Conservation (phyloP, 1,139 yeast species). For the Saccharomyces hybrid region DNA sequence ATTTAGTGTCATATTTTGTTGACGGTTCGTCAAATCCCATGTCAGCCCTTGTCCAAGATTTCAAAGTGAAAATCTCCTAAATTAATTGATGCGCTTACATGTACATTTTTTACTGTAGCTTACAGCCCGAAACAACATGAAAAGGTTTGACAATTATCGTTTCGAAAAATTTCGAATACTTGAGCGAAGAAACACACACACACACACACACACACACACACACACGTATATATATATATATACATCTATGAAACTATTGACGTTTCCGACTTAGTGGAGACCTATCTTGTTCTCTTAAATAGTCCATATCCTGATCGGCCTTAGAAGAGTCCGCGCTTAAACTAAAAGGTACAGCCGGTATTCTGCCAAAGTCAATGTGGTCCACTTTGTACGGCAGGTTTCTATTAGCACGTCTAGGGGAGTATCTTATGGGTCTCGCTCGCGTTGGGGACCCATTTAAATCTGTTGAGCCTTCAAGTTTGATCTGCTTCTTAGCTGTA, state of each 20-base stretch:
- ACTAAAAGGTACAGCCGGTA: not conserved
- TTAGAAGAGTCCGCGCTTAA: not conserved
- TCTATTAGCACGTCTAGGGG: not conserved
- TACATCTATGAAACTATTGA: not conserved
- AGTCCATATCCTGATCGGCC: not conserved
- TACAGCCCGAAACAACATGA: not conserved
- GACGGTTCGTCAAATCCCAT: not conserved
- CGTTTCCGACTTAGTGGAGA: not conserved
- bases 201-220: not conserved
- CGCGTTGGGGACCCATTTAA: not conserved
- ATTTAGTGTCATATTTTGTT: not conserved
- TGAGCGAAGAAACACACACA: not conserved
- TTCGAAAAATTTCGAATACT: not conserved
- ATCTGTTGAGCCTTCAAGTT: not conserved
- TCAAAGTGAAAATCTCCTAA: too few species aligned
- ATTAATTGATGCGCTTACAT: not conserved
- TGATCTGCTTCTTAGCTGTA: constrained; percentile 5
- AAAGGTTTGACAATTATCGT: not conserved
- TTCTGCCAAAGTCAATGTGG: not conserved
- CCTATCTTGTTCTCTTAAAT: not conserved
- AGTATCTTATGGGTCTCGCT: not conserved
- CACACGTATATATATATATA: not conserved
- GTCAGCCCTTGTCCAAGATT: not conserved
- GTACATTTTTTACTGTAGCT: not conserved
- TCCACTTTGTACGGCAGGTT: not conserved